Conservation (phyloP, 2,329 filamentous ascomycete genomes). For the Hypoxylon sp. region DNA sequence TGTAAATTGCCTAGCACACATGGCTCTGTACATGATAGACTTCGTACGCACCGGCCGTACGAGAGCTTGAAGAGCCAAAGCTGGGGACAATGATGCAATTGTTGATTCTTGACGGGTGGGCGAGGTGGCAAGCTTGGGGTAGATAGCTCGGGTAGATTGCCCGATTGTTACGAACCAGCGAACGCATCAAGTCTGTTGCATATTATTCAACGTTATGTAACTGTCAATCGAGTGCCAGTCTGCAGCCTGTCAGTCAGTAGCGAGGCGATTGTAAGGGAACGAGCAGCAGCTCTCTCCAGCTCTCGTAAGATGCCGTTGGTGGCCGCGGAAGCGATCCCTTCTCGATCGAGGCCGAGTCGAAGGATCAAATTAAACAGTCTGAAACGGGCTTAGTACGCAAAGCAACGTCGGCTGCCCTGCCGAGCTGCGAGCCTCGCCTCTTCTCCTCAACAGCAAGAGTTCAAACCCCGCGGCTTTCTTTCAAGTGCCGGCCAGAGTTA, state of each 20-base stretch:
- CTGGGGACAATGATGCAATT: not conserved
- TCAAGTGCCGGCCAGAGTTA: constrained; percentile 4
- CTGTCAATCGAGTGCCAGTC: no score
- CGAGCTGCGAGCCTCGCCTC: constrained; percentile 16
- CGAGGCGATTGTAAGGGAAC: not conserved
- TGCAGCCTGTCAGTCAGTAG: no score
- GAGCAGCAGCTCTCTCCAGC: no score
- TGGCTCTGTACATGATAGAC: no score
- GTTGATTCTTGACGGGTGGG: not conserved
- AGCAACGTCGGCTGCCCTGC: constrained; percentile 5
- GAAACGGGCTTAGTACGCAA: constrained; percentile 18
- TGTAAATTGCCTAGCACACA: not conserved
- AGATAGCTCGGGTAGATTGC: not conserved
- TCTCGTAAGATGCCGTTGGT: no score
- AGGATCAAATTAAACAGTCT: constrained; percentile 29
- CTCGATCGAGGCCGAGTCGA: constrained; percentile 23
- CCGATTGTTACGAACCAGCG: no score
- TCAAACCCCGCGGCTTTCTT: constrained; percentile 18
- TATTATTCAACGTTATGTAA: no score
- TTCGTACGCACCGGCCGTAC: no score
- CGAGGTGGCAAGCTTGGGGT: no score
- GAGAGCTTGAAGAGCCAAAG: not conserved
- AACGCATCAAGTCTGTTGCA: not conserved
- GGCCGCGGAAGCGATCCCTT: constrained; percentile 16
- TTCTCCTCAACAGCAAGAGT: not conserved